phyloP scores from a whole-genome alignment of 306 rosid species.

The Quercus berberidifolia region DNA sequence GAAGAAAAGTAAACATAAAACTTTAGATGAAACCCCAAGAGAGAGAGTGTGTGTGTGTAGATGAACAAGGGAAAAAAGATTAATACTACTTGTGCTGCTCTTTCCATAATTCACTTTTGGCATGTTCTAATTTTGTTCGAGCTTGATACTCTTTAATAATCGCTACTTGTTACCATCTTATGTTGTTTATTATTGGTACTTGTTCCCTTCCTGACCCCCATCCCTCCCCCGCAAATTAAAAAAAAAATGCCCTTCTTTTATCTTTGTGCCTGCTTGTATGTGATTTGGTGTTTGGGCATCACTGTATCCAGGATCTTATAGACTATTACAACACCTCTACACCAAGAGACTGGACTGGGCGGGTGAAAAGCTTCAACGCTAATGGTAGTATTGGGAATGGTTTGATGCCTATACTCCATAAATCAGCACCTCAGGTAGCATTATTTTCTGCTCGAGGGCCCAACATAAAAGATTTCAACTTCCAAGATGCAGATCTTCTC shows the following conservation, averaged over 20 bases:
- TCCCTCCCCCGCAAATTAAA: background rate
- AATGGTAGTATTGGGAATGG: constrained; percentile 88
- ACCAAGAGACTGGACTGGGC: constrained; percentile 95
- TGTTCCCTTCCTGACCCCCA: background rate
- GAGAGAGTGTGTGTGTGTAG: background rate
- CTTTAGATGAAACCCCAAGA: background rate
- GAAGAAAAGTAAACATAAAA: background rate
- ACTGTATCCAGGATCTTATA: constrained; percentile 67
- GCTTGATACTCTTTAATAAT: constrained; percentile 11
- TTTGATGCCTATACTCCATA: constrained; percentile 82
- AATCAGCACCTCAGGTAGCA: constrained; percentile 99
- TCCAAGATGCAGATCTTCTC: constrained; percentile 97
- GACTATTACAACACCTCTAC: constrained; percentile 86
- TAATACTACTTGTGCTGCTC: background rate
- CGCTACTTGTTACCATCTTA: background rate
- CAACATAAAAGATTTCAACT: constrained; percentile 85
- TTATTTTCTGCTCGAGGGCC: constrained; percentile 96
- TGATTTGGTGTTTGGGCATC: constrained; percentile 23
- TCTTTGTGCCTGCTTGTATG: constrained; percentile 10
- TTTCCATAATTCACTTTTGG: background rate
- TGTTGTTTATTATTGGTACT: constrained; percentile 9
- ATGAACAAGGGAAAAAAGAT: background rate
- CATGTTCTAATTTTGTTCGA: background rate
- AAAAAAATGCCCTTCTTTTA: background rate
- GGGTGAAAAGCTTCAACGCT: constrained; percentile 84